Conservation (phyloP, 805 yeast genomes). For the Kodamaea jinghongensis region DNA sequence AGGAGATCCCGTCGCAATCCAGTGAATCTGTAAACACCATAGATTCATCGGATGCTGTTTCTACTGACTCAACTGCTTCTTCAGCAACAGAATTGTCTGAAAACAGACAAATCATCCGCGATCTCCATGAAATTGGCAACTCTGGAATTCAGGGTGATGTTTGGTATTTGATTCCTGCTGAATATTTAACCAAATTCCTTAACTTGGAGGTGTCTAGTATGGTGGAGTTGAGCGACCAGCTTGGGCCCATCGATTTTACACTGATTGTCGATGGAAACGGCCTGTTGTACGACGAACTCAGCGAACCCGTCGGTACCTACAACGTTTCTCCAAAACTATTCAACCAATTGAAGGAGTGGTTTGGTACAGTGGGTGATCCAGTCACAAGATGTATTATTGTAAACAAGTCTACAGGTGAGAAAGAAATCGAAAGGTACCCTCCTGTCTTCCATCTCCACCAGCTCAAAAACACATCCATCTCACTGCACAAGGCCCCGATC, state of each 20-base stretch:
- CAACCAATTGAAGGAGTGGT: constrained; percentile 47
- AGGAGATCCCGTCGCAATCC: too few species aligned
- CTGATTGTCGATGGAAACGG: constrained; percentile 46
- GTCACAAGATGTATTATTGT: constrained; percentile 29
- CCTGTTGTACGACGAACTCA: constrained; percentile 30
- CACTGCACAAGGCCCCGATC: constrained; percentile 7
- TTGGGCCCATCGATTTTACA: constrained; percentile 50
- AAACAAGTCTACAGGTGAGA: constrained; percentile 24
- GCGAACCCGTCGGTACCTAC: constrained; percentile 19
- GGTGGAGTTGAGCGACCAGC: constrained; percentile 22
- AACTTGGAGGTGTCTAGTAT: constrained; percentile 25
- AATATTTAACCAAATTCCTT: constrained; percentile 43
- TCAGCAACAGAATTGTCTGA: background rate
- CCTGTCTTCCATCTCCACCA: constrained; percentile 36
- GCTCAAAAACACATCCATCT: constrained; percentile 18
- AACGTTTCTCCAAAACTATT: constrained; percentile 46
- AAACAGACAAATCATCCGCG: constrained; percentile 19
- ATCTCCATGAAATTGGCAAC: constrained; percentile 15
- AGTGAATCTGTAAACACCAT: too few species aligned
- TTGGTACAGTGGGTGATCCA: constrained; percentile 45
- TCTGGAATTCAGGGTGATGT: constrained; percentile 44
- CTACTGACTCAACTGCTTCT: too few species aligned
- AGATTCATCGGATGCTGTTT: too few species aligned
- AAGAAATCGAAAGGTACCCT: constrained; percentile 34
- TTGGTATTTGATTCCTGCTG: constrained; percentile 47